Conservation (phyloP, 805 yeast genomes). For the Barnettozyma pratensis region DNA sequence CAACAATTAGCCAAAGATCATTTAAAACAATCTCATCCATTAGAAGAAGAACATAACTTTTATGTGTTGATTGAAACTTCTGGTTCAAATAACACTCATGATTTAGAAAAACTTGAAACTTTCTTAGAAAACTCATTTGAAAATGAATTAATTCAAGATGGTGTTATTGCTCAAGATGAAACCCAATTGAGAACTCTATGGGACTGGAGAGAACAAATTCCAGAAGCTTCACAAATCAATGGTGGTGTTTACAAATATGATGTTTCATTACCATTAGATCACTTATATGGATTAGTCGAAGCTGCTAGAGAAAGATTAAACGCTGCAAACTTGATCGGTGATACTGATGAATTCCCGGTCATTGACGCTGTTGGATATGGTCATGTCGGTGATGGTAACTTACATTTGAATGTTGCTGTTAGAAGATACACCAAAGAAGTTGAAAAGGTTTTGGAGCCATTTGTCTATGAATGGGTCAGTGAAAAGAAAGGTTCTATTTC, state of each 20-base stretch:
- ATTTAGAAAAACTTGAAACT: slow-evolving; percentile 79
- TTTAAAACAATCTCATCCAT: slow-evolving; percentile 64
- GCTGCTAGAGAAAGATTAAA: slow-evolving; percentile 61
- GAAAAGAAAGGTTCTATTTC: slow-evolving; percentile 77
- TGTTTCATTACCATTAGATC: slow-evolving; percentile 82
- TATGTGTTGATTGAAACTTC: slow-evolving; percentile 90
- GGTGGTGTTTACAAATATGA: slow-evolving; percentile 99
- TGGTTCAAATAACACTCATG: slow-evolving; percentile 94
- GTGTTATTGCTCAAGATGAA: slow-evolving; percentile 94
- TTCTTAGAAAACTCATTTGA: slow-evolving; percentile 86
- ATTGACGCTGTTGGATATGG: slow-evolving; percentile 93
- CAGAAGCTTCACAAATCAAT: slow-evolving; percentile 77
- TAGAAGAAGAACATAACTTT: slow-evolving; percentile 80
- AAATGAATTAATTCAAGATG: slow-evolving; percentile 79
- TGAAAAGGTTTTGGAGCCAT: slow-evolving; percentile 84
- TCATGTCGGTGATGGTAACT: slow-evolving; percentile 96
- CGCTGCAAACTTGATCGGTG: slow-evolving; percentile 55
- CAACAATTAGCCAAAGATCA: slow-evolving; percentile 61
- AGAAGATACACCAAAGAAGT: slow-evolving; percentile 75
- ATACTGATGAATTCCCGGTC: slow-evolving; percentile 67
- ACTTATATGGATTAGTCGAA: slow-evolving; percentile 76
- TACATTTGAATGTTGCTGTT: slow-evolving; percentile 90
- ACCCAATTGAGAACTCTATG: slow-evolving; percentile 78
- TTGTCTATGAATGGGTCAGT: slow-evolving; percentile 85
- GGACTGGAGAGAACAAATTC: slow-evolving; percentile 94